phyloP scores from a whole-genome alignment of 805 yeast species.

The Hermanozyma aechmeae region DNA sequence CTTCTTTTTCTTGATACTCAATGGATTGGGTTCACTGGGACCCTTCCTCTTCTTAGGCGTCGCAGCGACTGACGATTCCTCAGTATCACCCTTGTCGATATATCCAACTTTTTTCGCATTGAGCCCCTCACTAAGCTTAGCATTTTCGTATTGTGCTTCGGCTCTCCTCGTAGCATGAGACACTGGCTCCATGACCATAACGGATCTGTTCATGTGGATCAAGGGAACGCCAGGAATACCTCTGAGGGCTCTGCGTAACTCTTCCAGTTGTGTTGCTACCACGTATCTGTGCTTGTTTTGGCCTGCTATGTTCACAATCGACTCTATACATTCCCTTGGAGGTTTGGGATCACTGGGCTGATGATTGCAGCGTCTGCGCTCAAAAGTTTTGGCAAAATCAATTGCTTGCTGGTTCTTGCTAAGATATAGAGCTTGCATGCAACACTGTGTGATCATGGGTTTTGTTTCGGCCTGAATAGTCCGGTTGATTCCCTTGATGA shows the following conservation, averaged over 20 bases:
- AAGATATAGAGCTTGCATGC: conserved; percentile 77
- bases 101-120: conserved; percentile 54
- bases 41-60: conserved; percentile 47
- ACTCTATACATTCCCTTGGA: conserved; percentile 68
- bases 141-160: conserved; percentile 42
- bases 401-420: conserved; percentile 69
- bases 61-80: conserved; percentile 9
- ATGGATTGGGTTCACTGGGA: conserved; percentile 80
- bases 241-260: conserved; percentile 60
- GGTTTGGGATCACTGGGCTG: conserved; percentile 49
- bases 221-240: conserved; percentile 84
- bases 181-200: conserved; percentile 92
- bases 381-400: conserved; percentile 70
- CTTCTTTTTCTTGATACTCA: conserved; percentile 77
- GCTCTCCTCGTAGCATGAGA: conserved; percentile 52
- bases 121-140: conserved; percentile 70
- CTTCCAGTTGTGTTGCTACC: conserved; percentile 75
- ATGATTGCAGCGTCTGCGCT: conserved; percentile 91
- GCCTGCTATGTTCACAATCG: conserved; percentile 62
- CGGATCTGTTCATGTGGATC: conserved; percentile 79
- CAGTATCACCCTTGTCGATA: conserved; percentile 12
- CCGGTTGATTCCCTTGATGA: conserved; percentile 70
- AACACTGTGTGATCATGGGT: conserved; percentile 91
- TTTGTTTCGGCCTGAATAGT: conserved; percentile 82
- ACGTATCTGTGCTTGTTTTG: conserved; percentile 84